Percentiles rank a stretch among this genome's conserved stretches.
Conservation (phyloP, 495 filamentous ascomycete genomes). For the Penicillium subrubescens region DNA sequence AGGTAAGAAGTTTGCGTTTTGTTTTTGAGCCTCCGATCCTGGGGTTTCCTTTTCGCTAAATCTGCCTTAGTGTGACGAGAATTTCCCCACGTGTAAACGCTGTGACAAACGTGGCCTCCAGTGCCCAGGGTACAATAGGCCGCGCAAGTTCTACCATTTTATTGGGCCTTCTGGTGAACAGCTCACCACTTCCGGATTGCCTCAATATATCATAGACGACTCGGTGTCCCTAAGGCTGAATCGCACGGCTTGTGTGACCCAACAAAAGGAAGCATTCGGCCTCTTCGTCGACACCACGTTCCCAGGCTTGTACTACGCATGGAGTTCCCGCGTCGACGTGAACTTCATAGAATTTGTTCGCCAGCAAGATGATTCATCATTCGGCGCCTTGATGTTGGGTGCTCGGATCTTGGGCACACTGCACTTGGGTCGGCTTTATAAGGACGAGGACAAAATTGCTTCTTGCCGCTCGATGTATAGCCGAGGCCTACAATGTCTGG, state of each 20-base stretch:
- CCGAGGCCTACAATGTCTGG: too few relatives aligned
- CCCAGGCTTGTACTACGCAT: not conserved
- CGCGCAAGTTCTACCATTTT: not conserved
- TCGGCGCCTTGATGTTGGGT: not conserved
- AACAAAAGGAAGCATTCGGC: not conserved
- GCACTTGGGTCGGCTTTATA: not conserved
- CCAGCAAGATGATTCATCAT: not conserved
- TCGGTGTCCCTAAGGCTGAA: not conserved
- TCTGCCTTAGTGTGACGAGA: not conserved
- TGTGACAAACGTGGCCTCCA: not conserved
- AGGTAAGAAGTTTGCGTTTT: not conserved
- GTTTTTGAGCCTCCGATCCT: too few relatives aligned
- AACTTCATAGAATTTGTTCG: not conserved
- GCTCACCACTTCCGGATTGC: too few relatives aligned
- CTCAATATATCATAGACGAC: not conserved
- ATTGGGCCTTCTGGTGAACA: too few relatives aligned
- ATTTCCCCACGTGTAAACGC: not conserved
- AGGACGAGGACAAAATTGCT: not conserved
- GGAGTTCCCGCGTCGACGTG: not conserved
- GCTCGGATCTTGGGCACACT: not conserved
- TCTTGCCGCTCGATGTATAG: not conserved
- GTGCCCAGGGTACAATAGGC: not conserved
- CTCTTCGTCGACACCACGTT: not conserved
- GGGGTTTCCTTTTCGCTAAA: too few relatives aligned
- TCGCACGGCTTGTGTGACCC: too few relatives aligned